Evolutionary conservation across 2,329 filamentous ascomycete species (phyloP), one percentile per base, ranked within the genome.

Genomic region (Cytospora schulzeri): DNA sequence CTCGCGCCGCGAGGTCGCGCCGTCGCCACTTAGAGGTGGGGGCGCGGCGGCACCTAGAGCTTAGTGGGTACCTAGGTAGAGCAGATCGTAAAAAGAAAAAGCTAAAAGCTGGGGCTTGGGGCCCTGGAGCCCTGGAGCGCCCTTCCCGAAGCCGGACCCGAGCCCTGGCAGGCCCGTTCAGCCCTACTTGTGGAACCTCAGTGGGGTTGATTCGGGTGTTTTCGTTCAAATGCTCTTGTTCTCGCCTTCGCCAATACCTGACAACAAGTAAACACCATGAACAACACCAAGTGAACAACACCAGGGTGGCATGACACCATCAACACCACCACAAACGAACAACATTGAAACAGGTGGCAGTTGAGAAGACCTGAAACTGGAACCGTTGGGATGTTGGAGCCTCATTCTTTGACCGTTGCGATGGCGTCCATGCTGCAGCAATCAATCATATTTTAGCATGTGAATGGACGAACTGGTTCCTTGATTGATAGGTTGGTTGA

Each of bases 1-100:
- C 64, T 66, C 64, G 64, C 64, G 64, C 33, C 61, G 62, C 64
- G 64, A 66, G 24, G 33, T 62, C 60, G 60, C 52, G 60, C 60
- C 33, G 54, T 53, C 38, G 54, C 45, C 45, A 48, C 45, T 24
- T 24, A 12, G n/a, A 7, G n/a, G 45, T 48, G 45, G 45, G n/a
- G 29, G 11, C 8, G 31, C 6, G 17, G 28, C 12, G 22, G 19
- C 17, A n/a, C 4, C 26, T 45, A 41, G 4, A 14, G n/a, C n/a
- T n/a, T n/a, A n/a, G n/a, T n/a, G n/a, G n/a, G n/a, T n/a, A n/a
- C n/a, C n/a, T n/a, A n/a, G n/a, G n/a, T 15, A 26, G 31, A 22
- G 56, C 3, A 7, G n/a, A 11, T 33, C 12, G 45, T 33, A n/a
- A n/a, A n/a, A n/a, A n/a, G n/a, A n/a, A n/a, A n/a, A n/a, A n/a